A percentile compares a stretch with the other conserved stretches of the same genome.
phyloP scores from a whole-genome alignment of 2,329 filamentous ascomycete species.

The Pseudopyricularia javanii region DNA sequence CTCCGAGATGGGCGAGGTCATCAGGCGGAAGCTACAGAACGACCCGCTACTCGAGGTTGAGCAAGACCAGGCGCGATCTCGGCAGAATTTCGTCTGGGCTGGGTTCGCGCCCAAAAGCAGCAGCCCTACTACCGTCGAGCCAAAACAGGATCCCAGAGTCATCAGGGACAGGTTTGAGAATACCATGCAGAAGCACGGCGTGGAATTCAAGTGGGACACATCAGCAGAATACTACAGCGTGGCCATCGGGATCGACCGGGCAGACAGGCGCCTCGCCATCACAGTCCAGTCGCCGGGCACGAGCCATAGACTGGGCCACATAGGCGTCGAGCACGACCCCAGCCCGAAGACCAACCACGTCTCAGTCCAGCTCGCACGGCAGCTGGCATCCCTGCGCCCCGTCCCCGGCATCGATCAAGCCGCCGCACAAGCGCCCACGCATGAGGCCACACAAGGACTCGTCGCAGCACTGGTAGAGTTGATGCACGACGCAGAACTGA shows the following conservation, averaged over 20 bases:
- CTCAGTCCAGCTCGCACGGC: background rate
- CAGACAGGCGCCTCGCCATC: background rate
- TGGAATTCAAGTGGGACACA: background rate
- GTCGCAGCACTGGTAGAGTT: background rate
- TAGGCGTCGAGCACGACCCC: background rate
- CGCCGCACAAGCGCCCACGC: background rate
- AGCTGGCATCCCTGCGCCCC: background rate
- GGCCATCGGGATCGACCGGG: background rate
- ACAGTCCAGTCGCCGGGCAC: background rate
- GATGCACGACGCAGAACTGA: background rate
- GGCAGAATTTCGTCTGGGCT: background rate
- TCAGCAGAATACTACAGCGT: background rate
- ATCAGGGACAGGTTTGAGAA: background rate
- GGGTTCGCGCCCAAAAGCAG: background rate
- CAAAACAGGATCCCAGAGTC: background rate
- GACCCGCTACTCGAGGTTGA: background rate
- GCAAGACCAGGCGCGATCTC: background rate
- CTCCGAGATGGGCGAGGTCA: slow-evolving; percentile 57
- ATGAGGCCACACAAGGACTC: background rate
- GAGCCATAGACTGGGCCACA: too few relatives aligned
- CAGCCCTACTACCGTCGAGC: background rate
- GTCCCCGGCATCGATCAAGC: background rate
- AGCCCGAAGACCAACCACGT: background rate
- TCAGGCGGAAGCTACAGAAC: slow-evolving; percentile 44
- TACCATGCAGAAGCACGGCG: background rate